A percentile compares a stretch with the other conserved stretches of the same genome.
These are phyloP conservation scores for Aspergillus amoenus DNA, from an alignment of 2,329 filamentous ascomycete species.

Conservation along the genomic window DNA sequence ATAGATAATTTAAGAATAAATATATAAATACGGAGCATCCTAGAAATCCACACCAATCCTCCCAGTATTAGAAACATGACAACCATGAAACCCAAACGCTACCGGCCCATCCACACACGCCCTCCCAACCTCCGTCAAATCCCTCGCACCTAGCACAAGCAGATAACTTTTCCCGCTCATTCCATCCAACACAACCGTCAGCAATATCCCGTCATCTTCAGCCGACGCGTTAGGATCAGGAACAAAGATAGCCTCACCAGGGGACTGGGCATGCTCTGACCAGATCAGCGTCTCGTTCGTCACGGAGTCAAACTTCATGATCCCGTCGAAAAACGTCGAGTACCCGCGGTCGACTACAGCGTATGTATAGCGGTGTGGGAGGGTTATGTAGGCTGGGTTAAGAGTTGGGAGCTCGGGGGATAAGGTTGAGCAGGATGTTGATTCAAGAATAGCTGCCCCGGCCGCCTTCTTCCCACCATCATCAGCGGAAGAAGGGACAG, in stretches of 20 bases:
- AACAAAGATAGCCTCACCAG: conserved; percentile 57
- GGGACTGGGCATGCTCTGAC: conserved; percentile 50
- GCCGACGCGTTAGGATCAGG: conserved; percentile 23
- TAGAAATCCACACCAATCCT: conserved; percentile 7
- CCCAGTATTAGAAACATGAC: conserved; percentile 30
- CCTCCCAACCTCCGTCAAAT: conserved; percentile 51
- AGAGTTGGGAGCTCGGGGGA: conserved; percentile 52
- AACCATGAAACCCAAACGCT: conserved; percentile 56
- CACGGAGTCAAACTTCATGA: conserved; percentile 54
- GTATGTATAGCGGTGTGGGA: conserved; percentile 52
- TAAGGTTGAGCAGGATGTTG: conserved; percentile 23
- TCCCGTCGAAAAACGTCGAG: conserved; percentile 52
- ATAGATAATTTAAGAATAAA: not conserved
- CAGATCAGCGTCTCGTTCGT: conserved; percentile 44
- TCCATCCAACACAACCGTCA: conserved; percentile 56
- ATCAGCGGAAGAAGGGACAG: not conserved
- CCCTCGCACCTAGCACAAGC: conserved; percentile 51
- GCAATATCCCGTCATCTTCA: conserved; percentile 55
- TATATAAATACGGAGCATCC: not conserved
- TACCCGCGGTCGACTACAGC: conserved; percentile 46
- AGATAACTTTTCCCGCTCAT: conserved; percentile 52
- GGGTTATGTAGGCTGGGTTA: conserved; percentile 46
- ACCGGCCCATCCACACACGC: conserved; percentile 51
- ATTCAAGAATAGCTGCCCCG: conserved; percentile 24
- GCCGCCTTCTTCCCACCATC: no score